Evolutionary conservation across 2,329 filamentous ascomycete species (phyloP), one percentile per base, ranked within the genome.

Genomic region (Fusarium sp.): DNA sequence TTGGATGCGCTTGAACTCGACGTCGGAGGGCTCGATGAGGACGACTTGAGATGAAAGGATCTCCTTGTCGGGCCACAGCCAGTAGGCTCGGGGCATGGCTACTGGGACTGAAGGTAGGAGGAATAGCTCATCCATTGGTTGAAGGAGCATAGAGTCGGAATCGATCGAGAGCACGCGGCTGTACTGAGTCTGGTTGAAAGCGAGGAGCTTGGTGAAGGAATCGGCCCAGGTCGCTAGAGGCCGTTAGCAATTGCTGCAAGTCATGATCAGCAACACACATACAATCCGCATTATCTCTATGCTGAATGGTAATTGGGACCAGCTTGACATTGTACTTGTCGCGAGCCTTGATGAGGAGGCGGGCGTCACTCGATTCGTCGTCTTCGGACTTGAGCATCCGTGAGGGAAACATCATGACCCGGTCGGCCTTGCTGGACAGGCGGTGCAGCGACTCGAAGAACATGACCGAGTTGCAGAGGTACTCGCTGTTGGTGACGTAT

Each of bases 61-160:
- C 71, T 86, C 85, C 8, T 84, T 84, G 1, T 86, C 83, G 0
- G 88, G 88, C 8, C 89, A 85, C 2, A 90, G 84, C 92, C 92
- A 94, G 80, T 94, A 94, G 9, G 92, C 93, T 35, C 91, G 88
- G 2, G 92, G 91, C 88, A 94, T 92, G 5, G 92, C 92, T 7
- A 92, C 87, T 2, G 88, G 84, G 1, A 88, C 86, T 2, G 84
- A 80, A 0, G 92, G 93, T 2, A 93, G 84, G 34, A 92, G 87
- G 82, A 95, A 95, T 0, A 94, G 86, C 65, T 94, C 92, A 75
- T 95, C 93, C 86, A 94, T 88, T 32, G 85, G 82, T 70, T 91
- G 85, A 2, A 93, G 84, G 4, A 94, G 82, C 1, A 88, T 87
- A 27, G 89, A 85, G 77, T 94, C 92, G 11, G 91, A 92, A 79